Conservation (phyloP, 2,329 filamentous ascomycete species). For the Cylindrodendrum hubeiense region DNA sequence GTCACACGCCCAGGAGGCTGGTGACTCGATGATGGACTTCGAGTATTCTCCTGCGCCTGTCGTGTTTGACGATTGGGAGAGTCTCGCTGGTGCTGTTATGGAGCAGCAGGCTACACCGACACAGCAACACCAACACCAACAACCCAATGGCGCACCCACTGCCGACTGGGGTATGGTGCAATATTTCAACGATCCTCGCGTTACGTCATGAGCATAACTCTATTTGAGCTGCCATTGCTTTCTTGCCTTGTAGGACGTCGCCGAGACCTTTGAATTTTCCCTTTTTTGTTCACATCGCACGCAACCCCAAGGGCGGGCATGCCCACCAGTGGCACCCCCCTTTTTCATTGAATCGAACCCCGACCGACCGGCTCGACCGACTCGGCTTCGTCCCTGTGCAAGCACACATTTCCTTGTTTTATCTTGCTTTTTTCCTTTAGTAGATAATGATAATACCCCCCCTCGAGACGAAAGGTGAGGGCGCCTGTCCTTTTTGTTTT, state of each 20-base stretch:
- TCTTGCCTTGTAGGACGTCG: conserved; percentile 33
- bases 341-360: conserved; percentile 37
- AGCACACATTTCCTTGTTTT: conserved; percentile 29
- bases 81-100: conserved; percentile 50
- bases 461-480: conserved; percentile 45
- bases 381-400: conserved; percentile 29
- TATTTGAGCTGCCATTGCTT: conserved; percentile 25
- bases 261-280: conserved; percentile 31
- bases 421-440: conserved; percentile 39
- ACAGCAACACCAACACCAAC: conserved; percentile 40
- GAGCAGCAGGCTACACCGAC: conserved; percentile 47
- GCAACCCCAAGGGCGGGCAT: conserved; percentile 1
- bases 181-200: conserved; percentile 50
- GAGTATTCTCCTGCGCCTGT: conserved; percentile 55
- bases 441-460: conserved; percentile 52
- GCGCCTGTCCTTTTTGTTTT: conserved; percentile 39
- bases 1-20: conserved; percentile 37
- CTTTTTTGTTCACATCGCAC: conserved; percentile 15
- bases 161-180: conserved; percentile 51
- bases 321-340: conserved; percentile 22
- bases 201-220: conserved; percentile 44
- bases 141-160: conserved; percentile 30
- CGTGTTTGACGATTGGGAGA: conserved; percentile 58
- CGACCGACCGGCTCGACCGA: conserved; percentile 22
- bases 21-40: conserved; percentile 57